Percentiles rank a stretch among this genome's conserved stretches.
phyloP scores from a whole-genome alignment of 306 rosid genomes.

The Vigna radiata region DNA sequence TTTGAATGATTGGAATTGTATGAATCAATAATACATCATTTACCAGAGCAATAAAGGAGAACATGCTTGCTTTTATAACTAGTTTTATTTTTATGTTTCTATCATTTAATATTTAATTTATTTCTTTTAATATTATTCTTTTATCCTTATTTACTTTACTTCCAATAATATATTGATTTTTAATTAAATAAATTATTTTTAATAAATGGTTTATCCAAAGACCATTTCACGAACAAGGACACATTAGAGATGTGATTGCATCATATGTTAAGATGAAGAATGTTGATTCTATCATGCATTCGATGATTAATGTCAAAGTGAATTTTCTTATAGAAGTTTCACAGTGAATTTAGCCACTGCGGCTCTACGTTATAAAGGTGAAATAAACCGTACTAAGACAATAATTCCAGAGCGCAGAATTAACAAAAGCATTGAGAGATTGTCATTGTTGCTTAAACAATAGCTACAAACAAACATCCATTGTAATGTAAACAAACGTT shows the following conservation, averaged over 20 bases:
- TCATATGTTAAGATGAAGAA: neutral
- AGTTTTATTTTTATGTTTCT: no score
- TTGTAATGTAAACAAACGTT: constrained; percentile 37
- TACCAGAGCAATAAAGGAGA: constrained; percentile 15
- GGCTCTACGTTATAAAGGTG: neutral
- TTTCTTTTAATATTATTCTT: no score
- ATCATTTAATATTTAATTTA: no score
- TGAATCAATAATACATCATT: constrained; percentile 20
- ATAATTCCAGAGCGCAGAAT: constrained; percentile 38
- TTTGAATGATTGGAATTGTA: constrained; percentile 52
- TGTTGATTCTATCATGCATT: no score
- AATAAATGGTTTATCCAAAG: no score
- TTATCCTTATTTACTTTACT: no score
- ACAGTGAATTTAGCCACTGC: no score
- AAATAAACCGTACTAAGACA: constrained; percentile 11
- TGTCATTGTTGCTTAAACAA: constrained; percentile 31
- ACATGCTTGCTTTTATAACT: no score
- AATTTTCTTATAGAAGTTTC: no score
- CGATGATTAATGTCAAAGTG: no score
- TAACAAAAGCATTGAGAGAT: constrained; percentile 44
- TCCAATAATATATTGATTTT: no score
- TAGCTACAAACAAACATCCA: constrained; percentile 45
- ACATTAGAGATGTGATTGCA: neutral
- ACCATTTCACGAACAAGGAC: neutral
- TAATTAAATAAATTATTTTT: no score